Evolutionary conservation across 2,329 filamentous ascomycete species (phyloP).

Genomic region (Neurospora sp.): DNA sequence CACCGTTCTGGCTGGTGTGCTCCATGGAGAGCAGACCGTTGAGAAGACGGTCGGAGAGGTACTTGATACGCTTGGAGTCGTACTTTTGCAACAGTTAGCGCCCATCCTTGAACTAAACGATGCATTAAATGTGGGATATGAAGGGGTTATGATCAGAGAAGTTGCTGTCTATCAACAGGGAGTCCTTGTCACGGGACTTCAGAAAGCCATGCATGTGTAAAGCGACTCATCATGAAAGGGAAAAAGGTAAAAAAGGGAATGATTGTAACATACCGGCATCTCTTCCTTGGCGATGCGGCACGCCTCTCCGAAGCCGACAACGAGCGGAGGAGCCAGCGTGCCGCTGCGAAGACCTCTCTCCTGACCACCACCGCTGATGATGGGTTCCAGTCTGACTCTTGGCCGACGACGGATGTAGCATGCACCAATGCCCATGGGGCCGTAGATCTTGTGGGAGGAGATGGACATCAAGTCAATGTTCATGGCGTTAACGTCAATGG

Average conservation of each 20-base stretch:
- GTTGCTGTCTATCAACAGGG: slow-evolving; percentile 57
- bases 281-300: slow-evolving; percentile 87
- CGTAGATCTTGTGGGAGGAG: slow-evolving; percentile 97
- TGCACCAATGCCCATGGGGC: slow-evolving; percentile 91
- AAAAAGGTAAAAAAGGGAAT: slow-evolving; percentile 14
- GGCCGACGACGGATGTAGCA: slow-evolving; percentile 92
- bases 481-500: slow-evolving; percentile 93
- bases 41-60: slow-evolving; percentile 73
- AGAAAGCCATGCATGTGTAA: slow-evolving; percentile 82
- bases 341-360: slow-evolving; percentile 92
- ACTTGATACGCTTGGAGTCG: slow-evolving; percentile 74
- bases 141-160: slow-evolving; percentile 43
- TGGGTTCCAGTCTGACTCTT: slow-evolving; percentile 85
- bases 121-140: slow-evolving; percentile 5
- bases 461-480: slow-evolving; percentile 99
- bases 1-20: slow-evolving; percentile 87
- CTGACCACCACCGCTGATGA: slow-evolving; percentile 94
- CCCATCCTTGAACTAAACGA: slow-evolving; percentile 1
- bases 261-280: slow-evolving; percentile 61
- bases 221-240: slow-evolving; percentile 64
- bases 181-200: slow-evolving; percentile 56
- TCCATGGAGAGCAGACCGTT: slow-evolving; percentile 80
- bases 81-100: slow-evolving; percentile 51
- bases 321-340: slow-evolving; percentile 79
- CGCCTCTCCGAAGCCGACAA: slow-evolving; percentile 91